These are phyloP conservation scores for Chlorencoelia australis DNA, from an alignment of 2,329 filamentous ascomycete genomes.

Conservation along the genomic window DNA sequence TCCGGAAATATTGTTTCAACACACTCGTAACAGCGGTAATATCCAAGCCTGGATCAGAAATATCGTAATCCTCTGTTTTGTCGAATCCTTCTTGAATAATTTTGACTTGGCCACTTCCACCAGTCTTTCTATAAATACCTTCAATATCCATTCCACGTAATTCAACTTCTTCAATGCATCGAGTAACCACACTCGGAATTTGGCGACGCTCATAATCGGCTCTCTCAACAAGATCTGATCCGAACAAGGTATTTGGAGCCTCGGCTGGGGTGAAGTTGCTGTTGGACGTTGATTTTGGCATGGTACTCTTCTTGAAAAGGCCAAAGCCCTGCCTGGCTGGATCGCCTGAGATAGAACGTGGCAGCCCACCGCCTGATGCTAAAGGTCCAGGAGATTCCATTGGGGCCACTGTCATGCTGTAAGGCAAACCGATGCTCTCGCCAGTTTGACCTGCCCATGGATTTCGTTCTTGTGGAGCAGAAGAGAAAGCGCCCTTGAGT, in stretches of 20 bases:
- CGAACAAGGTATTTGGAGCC: constrained; percentile 60
- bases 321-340: constrained; percentile 39
- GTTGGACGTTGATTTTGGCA: constrained; percentile 41
- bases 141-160: constrained; percentile 93
- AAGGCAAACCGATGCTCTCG: constrained; percentile 60
- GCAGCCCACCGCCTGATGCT: constrained; percentile 16
- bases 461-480: constrained; percentile 41
- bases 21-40: constrained; percentile 95
- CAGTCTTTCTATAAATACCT: constrained; percentile 96
- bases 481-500: constrained; percentile 75
- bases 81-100: constrained; percentile 87
- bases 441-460: constrained; percentile 44
- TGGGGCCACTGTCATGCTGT: constrained; percentile 54
- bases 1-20: constrained; percentile 95
- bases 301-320: constrained; percentile 48
- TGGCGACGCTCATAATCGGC: constrained; percentile 81
- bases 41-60: constrained; percentile 86
- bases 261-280: constrained; percentile 35
- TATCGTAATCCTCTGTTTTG: constrained; percentile 74
- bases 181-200: constrained; percentile 81
- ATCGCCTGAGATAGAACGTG: constrained; percentile 21
- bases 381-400: constrained; percentile 33
- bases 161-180: constrained; percentile 95
- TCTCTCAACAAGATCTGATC: constrained; percentile 76
- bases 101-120: constrained; percentile 84